Evolutionary conservation across 192 early-diverging fungal species (phyloP).

Genomic region (Coemansia sp.): DNA sequence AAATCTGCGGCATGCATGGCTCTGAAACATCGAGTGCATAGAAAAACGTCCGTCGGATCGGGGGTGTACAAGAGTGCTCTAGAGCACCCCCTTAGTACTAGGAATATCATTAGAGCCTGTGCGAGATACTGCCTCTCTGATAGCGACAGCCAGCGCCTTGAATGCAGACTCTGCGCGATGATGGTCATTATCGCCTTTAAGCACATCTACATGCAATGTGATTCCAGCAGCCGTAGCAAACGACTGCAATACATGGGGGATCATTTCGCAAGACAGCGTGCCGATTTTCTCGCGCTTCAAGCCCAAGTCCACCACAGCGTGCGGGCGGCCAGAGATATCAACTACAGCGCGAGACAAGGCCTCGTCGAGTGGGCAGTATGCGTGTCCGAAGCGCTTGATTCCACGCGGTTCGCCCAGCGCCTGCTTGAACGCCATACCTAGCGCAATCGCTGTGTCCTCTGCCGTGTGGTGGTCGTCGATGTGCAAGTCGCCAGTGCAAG

Average conservation of each 20-base stretch:
- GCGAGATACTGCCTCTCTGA: conserved; percentile 81
- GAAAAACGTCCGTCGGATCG: not conserved
- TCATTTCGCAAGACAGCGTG: conserved; percentile 92
- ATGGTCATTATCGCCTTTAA: conserved; percentile 97
- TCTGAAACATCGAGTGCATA: not conserved
- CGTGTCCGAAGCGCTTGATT: conserved; percentile 91
- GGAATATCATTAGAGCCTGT: conserved; percentile 91
- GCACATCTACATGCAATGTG: conserved; percentile 94
- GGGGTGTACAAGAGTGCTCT: conserved; percentile 13
- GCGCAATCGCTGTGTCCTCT: conserved; percentile 92
- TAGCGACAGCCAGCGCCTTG: conserved; percentile 95
- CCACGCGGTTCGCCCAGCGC: conserved; percentile 86
- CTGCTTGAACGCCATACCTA: conserved; percentile 91
- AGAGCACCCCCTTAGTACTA: conserved; percentile 91
- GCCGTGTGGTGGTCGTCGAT: conserved; percentile 99
- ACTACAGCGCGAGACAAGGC: conserved; percentile 93
- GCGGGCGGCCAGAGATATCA: conserved; percentile 95
- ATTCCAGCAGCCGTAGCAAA: conserved; percentile 92
- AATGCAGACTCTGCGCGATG: conserved; percentile 95
- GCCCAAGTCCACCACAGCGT: conserved; percentile 78
- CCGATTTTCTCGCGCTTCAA: conserved; percentile 94
- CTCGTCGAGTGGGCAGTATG: conserved; percentile 96
- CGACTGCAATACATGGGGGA: conserved; percentile 92
- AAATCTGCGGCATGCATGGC: not conserved
- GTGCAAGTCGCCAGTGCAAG: conserved; percentile 90